Base-by-base conservation (phyloP, 1,139 yeast genomes). In the Kluyveromyces sp. region DNA sequence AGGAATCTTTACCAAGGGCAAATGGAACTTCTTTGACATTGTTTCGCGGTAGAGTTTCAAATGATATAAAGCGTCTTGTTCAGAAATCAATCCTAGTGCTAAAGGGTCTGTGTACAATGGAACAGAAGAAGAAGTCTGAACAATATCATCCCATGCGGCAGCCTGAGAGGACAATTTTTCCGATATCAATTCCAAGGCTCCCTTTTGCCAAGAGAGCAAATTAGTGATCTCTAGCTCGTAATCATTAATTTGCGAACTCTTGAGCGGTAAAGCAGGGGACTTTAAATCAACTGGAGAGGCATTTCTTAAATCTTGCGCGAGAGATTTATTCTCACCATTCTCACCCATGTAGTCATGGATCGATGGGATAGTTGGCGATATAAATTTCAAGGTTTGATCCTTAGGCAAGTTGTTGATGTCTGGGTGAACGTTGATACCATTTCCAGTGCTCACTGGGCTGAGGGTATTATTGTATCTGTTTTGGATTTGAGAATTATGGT, bases 1-100 rank as follows among this genome's bases (percentile, higher is more conserved):
- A 0, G 79, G 76, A 2, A 85, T 59, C 32, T 69, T 72, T 21
- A 86, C 73, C 42, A 82, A 72, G 2, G 89, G 87, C 25, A 58
- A 44, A 36, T 51, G 54, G 54, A 74, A 75, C 7, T 61, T 55
- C 0, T 64, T 55, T 48, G 72, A 72, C 29, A 81, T 62, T 6
- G 59, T 57, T 0, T 60, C 59, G 25, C 69, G 63, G 59, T 78
- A 82, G 4, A 73, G 42, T 1, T 69, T 53, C 28, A 80, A 60
- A 34, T 84, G 62, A 21, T 58, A 51, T 34, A 66, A 63, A 2
- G 87, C 85, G 52, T 81, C 82, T 21, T 68, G 72, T 10, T 65
- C 47, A 1, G 79, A 64, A 8, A 81, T 53, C 2, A 78, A 51
- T 0, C 82, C 81, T 8, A 65, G 57, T 3, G 70, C 62, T 0